Conservation (phyloP, 805 yeast genomes). For the Metschnikowia bowlesiae region DNA sequence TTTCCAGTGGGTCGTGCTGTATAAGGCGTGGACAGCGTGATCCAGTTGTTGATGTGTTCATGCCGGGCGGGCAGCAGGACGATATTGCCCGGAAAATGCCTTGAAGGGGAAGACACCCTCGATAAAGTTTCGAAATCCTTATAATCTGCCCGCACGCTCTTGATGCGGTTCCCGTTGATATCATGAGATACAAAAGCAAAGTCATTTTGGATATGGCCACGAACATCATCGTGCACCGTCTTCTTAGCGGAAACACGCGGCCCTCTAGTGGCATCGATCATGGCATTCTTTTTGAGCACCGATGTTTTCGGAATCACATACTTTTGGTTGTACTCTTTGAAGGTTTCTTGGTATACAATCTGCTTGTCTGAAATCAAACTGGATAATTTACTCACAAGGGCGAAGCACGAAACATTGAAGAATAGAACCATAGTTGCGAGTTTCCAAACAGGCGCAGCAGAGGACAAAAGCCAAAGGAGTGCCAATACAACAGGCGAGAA, state of each 20-base stretch:
- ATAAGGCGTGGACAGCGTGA: conserved; percentile 18
- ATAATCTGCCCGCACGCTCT: conserved; percentile 16
- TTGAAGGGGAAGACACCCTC: conserved; percentile 12
- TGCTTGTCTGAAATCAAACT: conserved; percentile 54
- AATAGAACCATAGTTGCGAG: conserved; percentile 31
- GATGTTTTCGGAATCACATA: conserved; percentile 56
- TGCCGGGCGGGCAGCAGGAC: background rate
- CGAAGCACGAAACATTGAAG: conserved; percentile 32
- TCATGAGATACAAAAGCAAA: conserved; percentile 52
- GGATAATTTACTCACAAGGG: conserved; percentile 41
- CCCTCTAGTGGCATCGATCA: conserved; percentile 52
- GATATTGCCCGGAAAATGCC: conserved; percentile 1
- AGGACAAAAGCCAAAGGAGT: conserved; percentile 29
- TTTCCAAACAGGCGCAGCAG: conserved; percentile 25
- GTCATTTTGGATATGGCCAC: conserved; percentile 20
- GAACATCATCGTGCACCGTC: conserved; percentile 19
- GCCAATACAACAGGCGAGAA: conserved; percentile 57
- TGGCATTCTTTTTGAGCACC: conserved; percentile 52
- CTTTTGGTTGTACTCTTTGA: conserved; percentile 60
- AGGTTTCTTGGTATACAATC: conserved; percentile 53
- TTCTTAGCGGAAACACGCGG: conserved; percentile 26
- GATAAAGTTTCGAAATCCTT: conserved; percentile 4
- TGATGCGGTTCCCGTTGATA: conserved; percentile 29
- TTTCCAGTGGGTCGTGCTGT: conserved; percentile 5
- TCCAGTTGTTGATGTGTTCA: conserved; percentile 2